A percentile compares a stretch with the other conserved stretches of the same genome.
Conservation (phyloP, 2,329 filamentous ascomycete genomes). For the Sclerotinia glacialis region DNA sequence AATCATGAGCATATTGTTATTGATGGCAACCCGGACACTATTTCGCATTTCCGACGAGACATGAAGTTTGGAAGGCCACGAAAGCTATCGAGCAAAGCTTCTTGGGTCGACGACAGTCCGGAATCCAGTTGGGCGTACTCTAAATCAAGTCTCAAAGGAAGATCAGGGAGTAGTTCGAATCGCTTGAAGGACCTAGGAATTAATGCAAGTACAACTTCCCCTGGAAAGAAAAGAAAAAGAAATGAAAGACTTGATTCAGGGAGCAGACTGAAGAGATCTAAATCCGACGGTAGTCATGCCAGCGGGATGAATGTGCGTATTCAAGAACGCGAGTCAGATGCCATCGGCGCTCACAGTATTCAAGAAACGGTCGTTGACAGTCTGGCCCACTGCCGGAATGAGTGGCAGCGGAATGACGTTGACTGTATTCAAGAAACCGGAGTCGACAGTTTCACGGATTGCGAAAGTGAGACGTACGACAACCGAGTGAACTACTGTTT, state of each 20-base stretch:
- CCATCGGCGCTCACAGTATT: conserved; percentile 29
- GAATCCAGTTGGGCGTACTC: conserved; percentile 27
- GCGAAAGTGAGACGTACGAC: conserved; percentile 29
- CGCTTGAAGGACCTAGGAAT: conserved; percentile 21
- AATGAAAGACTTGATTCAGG: conserved; percentile 26
- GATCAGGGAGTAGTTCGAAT: conserved; percentile 24
- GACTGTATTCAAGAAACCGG: conserved; percentile 23
- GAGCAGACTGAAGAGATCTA: conserved; percentile 29
- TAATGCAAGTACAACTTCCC: conserved; percentile 13
- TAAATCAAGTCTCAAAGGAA: conserved; percentile 27
- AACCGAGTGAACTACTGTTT: conserved; percentile 39
- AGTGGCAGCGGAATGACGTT: conserved; percentile 21
- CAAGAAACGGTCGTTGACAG: conserved; percentile 30
- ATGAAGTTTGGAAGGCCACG: no score
- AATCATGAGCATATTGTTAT: no score
- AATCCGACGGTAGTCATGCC: conserved; percentile 26
- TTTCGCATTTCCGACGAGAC: no score
- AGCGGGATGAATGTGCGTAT: conserved; percentile 22
- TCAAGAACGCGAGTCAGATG: conserved; percentile 20
- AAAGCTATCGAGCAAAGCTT: no score
- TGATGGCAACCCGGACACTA: no score
- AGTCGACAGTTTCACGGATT: conserved; percentile 22
- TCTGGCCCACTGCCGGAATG: conserved; percentile 28
- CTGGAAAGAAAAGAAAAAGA: conserved; percentile 26
- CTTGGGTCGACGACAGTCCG: conserved; percentile 25